These are phyloP conservation scores for Fraxinus velutina DNA, from an alignment of 305 asterid genomes.

Conservation along the genomic window DNA sequence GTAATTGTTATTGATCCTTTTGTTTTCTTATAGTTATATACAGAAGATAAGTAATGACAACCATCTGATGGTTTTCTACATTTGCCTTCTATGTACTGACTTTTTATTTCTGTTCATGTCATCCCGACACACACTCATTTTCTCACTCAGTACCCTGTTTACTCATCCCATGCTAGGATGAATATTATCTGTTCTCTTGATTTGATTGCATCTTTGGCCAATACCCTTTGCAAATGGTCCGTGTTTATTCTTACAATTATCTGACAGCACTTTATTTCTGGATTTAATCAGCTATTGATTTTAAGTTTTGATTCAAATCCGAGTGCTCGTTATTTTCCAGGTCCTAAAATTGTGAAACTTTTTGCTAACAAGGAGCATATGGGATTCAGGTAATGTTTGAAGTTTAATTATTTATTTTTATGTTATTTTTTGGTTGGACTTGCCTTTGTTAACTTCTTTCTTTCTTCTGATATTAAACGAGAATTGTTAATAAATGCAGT, in stretches of 20 bases:
- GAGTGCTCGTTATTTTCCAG: conserved; percentile 32
- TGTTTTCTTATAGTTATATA: neutral
- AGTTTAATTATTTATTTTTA: neutral
- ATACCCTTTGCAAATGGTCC: neutral
- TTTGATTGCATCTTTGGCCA: neutral
- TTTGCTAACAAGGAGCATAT: conserved; percentile 90
- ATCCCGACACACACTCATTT: neutral
- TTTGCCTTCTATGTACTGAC: neutral
- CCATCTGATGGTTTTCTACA: neutral
- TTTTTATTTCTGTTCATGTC: neutral
- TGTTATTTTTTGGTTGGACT: conserved; percentile 18
- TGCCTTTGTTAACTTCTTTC: neutral
- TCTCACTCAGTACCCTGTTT: neutral
- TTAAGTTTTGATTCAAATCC: conserved; percentile 12
- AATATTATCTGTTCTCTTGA: neutral
- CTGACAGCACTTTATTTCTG: neutral
- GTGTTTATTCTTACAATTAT: neutral
- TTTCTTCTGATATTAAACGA: neutral
- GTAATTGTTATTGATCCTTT: neutral
- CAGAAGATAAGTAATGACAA: neutral
- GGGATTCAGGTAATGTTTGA: conserved; percentile 77
- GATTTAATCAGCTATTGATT: neutral
- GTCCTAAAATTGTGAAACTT: conserved; percentile 86
- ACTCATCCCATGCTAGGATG: neutral
- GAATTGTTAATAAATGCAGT: conserved; percentile 39